Base-by-base conservation (phyloP, 2,329 filamentous ascomycete species). In the Penicillium sp. region DNA sequence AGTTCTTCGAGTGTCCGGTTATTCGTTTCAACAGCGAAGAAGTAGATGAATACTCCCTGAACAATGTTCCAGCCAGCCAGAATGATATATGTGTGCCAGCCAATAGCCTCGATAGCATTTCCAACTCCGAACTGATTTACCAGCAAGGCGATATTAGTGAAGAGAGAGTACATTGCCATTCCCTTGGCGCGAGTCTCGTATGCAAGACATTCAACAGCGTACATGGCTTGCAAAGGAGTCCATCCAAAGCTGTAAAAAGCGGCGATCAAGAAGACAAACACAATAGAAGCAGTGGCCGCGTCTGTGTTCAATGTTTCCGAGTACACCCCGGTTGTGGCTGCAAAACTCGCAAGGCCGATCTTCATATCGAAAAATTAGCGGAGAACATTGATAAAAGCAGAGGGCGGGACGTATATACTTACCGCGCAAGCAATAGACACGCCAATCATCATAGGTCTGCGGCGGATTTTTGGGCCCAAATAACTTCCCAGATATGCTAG, bases 161-260 rank as follows among this genome's bases (percentile, higher is more conserved):
- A 76, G 57, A 75, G 69, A 50, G 70, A 78, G 66, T 67, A 78
- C 61, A 82, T 78, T 2, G 79, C 81, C 79, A 83, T 82, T 14
- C 81, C 81, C 71, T 83, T 83, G 49, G 79, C 81, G 51, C 81
- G 76, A 63, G 80, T 81, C 66, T 83, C 80, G 61, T 80, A 82
- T 16, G 74, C 78, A 11, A 83, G 73, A 14, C 80, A 78, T 63
- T 84, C 81, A 46, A 82, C 80, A 0, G 80, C 79, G 64, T 82
- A 83, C 14, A 83, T 68, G 29, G 74, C 71, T 65, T 78, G 75
- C 37, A 79, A 66, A 2, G 77, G 77, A 0, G 77, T 79, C 53
- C 74, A 74, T 6, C 74, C 75, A 58, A 84, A 69, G 1, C 78
- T 80, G 69, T 78, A 85, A 26, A 61, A 47, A 2, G 67, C 26